Evolutionary conservation across 2,329 filamentous ascomycete species (phyloP).

Genomic region (Parascedosporium putredinis): DNA sequence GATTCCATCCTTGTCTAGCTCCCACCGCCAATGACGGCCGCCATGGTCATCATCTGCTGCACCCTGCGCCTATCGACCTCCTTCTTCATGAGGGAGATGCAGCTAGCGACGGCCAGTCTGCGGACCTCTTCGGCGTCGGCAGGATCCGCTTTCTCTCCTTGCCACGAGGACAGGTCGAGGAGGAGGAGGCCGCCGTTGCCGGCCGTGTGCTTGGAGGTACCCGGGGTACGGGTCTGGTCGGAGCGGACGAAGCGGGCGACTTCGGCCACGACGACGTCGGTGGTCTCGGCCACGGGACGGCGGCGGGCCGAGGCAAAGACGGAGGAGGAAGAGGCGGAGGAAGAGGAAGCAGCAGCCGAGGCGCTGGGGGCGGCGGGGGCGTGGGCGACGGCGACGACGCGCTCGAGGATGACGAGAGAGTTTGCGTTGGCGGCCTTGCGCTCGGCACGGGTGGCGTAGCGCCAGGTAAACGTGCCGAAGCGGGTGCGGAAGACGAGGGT

Average conservation of each 20-base stretch:
- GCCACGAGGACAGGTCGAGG: conserved; percentile 29
- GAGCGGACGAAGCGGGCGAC: conserved; percentile 35
- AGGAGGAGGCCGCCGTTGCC: conserved; percentile 41
- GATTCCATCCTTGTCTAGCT: background rate
- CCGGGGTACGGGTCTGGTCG: conserved; percentile 26
- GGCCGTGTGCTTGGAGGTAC: conserved; percentile 26
- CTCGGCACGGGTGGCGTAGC: conserved; percentile 38
- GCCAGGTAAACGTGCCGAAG: conserved; percentile 44
- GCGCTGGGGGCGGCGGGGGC: background rate
- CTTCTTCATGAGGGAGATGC: conserved; percentile 53
- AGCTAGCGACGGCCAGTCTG: conserved; percentile 44
- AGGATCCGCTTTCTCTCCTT: too few species aligned
- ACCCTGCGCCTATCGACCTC: conserved; percentile 48
- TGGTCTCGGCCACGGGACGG: too few species aligned
- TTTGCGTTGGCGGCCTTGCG: conserved; percentile 28
- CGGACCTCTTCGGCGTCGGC: conserved; percentile 18
- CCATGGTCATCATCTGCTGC: conserved; percentile 38
- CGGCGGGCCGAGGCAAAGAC: conserved; percentile 15
- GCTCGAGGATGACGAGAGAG: conserved; percentile 41
- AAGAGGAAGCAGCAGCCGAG: too few species aligned
- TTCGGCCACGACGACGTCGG: conserved; percentile 13
- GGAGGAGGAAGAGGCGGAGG: conserved; percentile 9
- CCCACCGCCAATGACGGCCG: conserved; percentile 16
- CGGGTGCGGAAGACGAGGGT: conserved; percentile 34
- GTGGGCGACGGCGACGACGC: conserved; percentile 22